Evolutionary conservation across 2,329 filamentous ascomycete species (phyloP), one percentile per base, ranked within the genome.

Genomic region (Fusarium cicatricum): DNA sequence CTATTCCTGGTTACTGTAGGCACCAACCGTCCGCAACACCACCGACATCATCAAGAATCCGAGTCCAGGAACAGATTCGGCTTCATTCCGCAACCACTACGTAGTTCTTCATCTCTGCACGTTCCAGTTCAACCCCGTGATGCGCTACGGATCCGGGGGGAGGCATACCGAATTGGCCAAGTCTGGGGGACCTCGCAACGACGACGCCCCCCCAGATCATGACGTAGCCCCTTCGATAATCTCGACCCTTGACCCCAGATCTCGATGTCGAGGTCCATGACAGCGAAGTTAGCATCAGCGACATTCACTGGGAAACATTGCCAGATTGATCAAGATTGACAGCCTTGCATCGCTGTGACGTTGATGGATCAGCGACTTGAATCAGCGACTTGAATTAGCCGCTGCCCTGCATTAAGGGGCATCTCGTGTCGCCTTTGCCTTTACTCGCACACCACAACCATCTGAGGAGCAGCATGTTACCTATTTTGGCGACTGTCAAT

Each of bases 261-360:
- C 64, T 66, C 55, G 60, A 66, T 66, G 57, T 37, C 36, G 26
- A 41, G 31, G 26, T 44, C 38, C 38, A 51, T 29, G 36, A 37
- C 26, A 38, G 15, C 40, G n/a, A 39, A 34, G 40, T 57, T 32
- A 43, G 59, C 50, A 49, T 54, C 52, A 58, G 44, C 26, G 49
- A 55, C 29, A n/a, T 37, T 10, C n/a, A 51, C 42, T n/a, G n/a
- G n/a, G 43, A 48, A 47, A 62, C 42, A 26, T 54, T 31, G 36
- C 29, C 28, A 42, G 37, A 15, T 31, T 31, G 31, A 49, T 49
- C 4, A 34, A 32, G 41, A 46, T 38, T 58, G 41, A 23, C 46
- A 63, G 61, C 51, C 53, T 54, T 61, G 61, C 55, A 56, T 44
- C 36, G 26, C 15, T 26, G 52, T 67, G 64, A 65, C 58, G 54